Evolutionary conservation across 495 filamentous ascomycete species (phyloP).

Genomic region (Aspergillus taichungensis): DNA sequence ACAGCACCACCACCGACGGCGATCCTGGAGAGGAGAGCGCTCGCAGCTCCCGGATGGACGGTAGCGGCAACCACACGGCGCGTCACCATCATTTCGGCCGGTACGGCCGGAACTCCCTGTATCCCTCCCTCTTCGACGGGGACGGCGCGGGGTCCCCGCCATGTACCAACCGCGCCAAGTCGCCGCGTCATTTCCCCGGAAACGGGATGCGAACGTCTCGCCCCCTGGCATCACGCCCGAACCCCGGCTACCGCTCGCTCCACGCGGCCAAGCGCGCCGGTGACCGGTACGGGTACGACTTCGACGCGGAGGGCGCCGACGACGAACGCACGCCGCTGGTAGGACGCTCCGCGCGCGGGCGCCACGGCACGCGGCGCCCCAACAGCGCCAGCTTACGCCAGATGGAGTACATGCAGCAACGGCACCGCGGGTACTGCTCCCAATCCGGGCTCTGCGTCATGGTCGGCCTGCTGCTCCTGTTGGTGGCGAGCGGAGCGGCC

Average conservation of each 20-base stretch:
- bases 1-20: conserved; percentile 51
- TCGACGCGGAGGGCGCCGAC: conserved; percentile 70
- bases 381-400: conserved; percentile 56
- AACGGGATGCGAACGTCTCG: conserved; percentile 27
- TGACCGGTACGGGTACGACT: conserved; percentile 54
- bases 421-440: conserved; percentile 54
- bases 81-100: conserved; percentile 70
- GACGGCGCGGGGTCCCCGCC: conserved; percentile 56
- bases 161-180: conserved; percentile 41
- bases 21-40: conserved; percentile 56
- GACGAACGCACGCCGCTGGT: conserved; percentile 87
- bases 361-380: conserved; percentile 47
- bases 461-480: conserved; percentile 60
- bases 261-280: conserved; percentile 43
- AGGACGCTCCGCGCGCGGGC: conserved; percentile 52
- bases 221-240: conserved; percentile 23
- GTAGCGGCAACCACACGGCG: conserved; percentile 55
- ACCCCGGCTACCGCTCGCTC: conserved; percentile 32
- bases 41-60: conserved; percentile 44
- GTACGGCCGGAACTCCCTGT: conserved; percentile 58
- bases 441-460: conserved; percentile 75
- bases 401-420: conserved; percentile 65
- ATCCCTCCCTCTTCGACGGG: conserved; percentile 65
- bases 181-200: conserved; percentile 49
- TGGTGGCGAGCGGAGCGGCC: conserved; percentile 70